These are phyloP conservation scores for Ceratobasidium sp. DNA, from an alignment of 1,284 basidiomycete species.

Conservation along the genomic window DNA sequence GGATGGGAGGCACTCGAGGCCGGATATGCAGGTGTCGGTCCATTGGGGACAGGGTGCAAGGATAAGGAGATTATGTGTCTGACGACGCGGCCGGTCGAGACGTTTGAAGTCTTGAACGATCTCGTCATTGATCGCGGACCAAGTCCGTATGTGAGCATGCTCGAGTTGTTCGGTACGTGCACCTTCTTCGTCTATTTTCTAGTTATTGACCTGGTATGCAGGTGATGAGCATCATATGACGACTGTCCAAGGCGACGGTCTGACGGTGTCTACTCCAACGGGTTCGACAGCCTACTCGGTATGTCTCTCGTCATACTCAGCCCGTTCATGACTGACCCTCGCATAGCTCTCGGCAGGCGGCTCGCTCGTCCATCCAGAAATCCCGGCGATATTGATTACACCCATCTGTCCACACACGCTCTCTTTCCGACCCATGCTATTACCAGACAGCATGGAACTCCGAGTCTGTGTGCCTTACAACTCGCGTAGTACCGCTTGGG, in stretches of 20 bases:
- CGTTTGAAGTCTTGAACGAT: constrained; percentile 98
- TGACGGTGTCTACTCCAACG: constrained; percentile 95
- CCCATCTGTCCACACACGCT: constrained; percentile 99
- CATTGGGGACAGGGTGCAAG: constrained; percentile 54
- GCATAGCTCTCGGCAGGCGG: constrained; percentile 91
- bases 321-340: background rate
- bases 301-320: constrained; percentile 47
- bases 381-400: constrained; percentile 94
- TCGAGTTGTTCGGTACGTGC: constrained; percentile 92
- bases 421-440: constrained; percentile 97
- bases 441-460: constrained; percentile 98
- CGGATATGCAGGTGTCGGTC: constrained; percentile 59
- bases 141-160: constrained; percentile 94
- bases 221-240: constrained; percentile 99
- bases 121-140: constrained; percentile 98
- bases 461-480: constrained; percentile 99
- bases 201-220: constrained; percentile 49
- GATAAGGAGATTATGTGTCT: constrained; percentile 99
- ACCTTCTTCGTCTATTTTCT: constrained; percentile 26
- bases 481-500: constrained; percentile 98
- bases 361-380: constrained; percentile 97
- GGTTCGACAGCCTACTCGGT: constrained; percentile 98
- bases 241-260: constrained; percentile 97
- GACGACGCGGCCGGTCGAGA: constrained; percentile 92
- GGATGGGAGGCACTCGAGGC: constrained; percentile 96